These are phyloP conservation scores for Wickerhamiella sergipiensis DNA, from an alignment of 805 yeast species.

Conservation along the genomic window DNA sequence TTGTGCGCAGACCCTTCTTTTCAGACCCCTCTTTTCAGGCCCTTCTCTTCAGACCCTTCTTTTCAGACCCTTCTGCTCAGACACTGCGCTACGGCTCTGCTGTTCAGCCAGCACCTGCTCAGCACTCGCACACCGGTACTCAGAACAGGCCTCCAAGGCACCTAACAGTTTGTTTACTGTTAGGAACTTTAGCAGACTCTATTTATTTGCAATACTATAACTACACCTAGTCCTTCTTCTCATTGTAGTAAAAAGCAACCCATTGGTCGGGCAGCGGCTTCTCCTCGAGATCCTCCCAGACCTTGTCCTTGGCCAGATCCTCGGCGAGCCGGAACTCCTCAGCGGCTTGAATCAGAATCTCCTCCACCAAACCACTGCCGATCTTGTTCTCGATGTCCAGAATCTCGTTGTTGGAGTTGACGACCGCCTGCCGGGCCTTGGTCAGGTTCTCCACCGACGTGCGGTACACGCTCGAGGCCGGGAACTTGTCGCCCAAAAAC, in stretches of 20 bases:
- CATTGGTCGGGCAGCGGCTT: constrained; percentile 72
- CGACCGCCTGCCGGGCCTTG: constrained; percentile 51
- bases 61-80: too few relatives aligned
- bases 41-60: too few relatives aligned
- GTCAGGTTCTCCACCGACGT: constrained; percentile 63
- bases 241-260: constrained; percentile 25
- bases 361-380: constrained; percentile 77
- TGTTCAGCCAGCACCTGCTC: too few relatives aligned
- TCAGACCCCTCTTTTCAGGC: too few relatives aligned
- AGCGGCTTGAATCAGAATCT: constrained; percentile 66
- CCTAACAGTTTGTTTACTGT: too few relatives aligned
- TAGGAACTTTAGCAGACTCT: too few relatives aligned
- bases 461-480: constrained; percentile 59
- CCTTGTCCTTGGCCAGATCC: constrained; percentile 53
- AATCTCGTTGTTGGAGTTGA: constrained; percentile 44
- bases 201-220: too few relatives aligned
- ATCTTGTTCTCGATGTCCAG: constrained; percentile 58
- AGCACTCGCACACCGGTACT: too few relatives aligned
- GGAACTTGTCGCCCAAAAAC: constrained; percentile 46
- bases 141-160: too few relatives aligned
- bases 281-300: constrained; percentile 73
- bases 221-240: constrained; percentile 1
- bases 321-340: constrained; percentile 60
- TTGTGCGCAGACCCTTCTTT: too few relatives aligned
- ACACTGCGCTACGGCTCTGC: too few relatives aligned